Conservation (phyloP, 805 yeast genomes). For the Saccharomycopsis guyanensis region DNA sequence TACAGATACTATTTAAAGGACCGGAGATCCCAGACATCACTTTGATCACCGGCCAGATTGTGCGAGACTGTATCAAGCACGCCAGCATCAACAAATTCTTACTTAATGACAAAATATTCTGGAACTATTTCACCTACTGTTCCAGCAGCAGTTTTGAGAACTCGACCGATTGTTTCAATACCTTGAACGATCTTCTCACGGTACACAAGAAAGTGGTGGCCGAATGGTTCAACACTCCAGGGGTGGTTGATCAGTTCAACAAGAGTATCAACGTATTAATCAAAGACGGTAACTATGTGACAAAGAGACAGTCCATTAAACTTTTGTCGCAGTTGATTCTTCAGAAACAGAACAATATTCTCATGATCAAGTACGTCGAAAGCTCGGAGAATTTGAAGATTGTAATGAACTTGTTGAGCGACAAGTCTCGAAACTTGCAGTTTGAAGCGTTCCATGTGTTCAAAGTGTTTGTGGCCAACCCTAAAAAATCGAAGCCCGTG, state of each 20-base stretch:
- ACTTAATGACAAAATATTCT: conserved; percentile 52
- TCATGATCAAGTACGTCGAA: conserved; percentile 72
- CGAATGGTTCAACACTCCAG: conserved; percentile 50
- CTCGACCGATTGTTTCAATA: conserved; percentile 82
- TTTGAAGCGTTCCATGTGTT: conserved; percentile 88
- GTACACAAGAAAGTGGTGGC: conserved; percentile 60
- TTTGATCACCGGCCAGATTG: conserved; percentile 64
- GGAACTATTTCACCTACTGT: conserved; percentile 80
- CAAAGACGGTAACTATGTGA: conserved; percentile 76
- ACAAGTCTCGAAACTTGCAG: conserved; percentile 83
- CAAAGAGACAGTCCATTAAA: conserved; percentile 83
- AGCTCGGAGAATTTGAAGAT: conserved; percentile 77
- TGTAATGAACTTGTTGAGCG: conserved; percentile 79
- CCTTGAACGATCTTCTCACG: conserved; percentile 63
- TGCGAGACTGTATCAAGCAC: conserved; percentile 77
- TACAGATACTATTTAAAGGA: conserved; percentile 55
- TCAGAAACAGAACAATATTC: conserved; percentile 58
- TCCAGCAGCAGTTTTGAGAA: conserved; percentile 75
- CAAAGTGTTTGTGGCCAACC: conserved; percentile 94
- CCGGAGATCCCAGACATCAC: conserved; percentile 73
- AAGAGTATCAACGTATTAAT: conserved; percentile 59
- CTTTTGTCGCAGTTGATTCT: conserved; percentile 66
- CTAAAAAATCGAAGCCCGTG: conserved; percentile 74
- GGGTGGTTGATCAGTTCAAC: conserved; percentile 52
- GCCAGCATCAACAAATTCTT: conserved; percentile 60